phyloP scores from a whole-genome alignment of 371 early-diverging fungal species.

The Mucor sp. region DNA sequence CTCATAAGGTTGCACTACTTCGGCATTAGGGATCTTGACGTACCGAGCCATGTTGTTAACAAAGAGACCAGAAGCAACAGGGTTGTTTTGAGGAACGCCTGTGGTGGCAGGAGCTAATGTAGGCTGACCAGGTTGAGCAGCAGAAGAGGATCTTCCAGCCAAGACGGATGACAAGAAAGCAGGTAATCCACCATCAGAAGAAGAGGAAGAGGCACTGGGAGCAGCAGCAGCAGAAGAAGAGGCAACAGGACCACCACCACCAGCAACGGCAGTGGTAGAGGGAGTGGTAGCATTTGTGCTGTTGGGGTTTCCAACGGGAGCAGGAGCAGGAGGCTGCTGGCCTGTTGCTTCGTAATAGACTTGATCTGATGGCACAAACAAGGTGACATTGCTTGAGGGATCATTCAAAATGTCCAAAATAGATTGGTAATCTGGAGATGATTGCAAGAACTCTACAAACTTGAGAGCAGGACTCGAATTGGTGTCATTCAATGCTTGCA shows the following conservation, averaged over 20 bases:
- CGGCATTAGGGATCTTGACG: background rate
- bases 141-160: background rate
- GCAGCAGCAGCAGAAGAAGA: background rate
- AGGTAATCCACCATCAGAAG: background rate
- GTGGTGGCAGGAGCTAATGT: background rate
- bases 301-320: background rate
- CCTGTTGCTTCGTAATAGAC: conserved; percentile 10
- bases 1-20: background rate
- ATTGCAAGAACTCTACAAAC: conserved; percentile 28
- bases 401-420: conserved; percentile 29
- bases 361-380: conserved; percentile 39
- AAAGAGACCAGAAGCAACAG: background rate
- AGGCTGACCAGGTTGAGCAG: background rate
- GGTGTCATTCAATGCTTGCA: conserved; percentile 33
- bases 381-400: conserved; percentile 26
- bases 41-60: background rate
- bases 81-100: background rate
- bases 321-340: background rate
- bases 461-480: conserved; percentile 34
- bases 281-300: background rate
- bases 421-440: conserved; percentile 28
- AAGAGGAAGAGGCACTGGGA: background rate
- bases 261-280: background rate
- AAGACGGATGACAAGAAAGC: background rate
- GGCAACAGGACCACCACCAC: background rate